A percentile compares a stretch with the other conserved stretches of the same genome.
Conservation (phyloP, 2,329 filamentous ascomycete species). For the Calonectria hongkongensis region DNA sequence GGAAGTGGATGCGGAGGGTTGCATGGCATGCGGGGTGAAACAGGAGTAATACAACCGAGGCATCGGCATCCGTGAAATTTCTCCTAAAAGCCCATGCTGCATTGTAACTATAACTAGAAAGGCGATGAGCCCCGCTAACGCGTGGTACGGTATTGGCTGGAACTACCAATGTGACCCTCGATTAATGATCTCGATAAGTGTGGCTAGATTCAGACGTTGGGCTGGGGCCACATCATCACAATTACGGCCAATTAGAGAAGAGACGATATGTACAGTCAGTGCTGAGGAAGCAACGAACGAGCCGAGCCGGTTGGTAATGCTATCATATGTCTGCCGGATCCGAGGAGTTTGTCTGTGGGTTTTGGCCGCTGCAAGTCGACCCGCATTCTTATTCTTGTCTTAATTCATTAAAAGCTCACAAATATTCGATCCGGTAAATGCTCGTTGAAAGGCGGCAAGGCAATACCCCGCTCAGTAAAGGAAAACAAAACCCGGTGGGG, state of each 20-base stretch:
- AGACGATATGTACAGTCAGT: slow-evolving; percentile 11
- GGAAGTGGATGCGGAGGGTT: slow-evolving; percentile 35
- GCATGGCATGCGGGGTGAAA: slow-evolving; percentile 42
- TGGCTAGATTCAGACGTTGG: background rate
- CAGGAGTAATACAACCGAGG: slow-evolving; percentile 44
- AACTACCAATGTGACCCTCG: background rate
- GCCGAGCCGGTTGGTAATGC: background rate
- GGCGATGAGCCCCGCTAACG: background rate
- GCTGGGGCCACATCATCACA: background rate
- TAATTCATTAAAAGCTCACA: background rate
- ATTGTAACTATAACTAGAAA: background rate
- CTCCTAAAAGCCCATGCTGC: background rate
- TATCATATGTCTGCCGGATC: background rate
- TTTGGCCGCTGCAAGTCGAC: background rate
- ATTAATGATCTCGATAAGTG: slow-evolving; percentile 17
- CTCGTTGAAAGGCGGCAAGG: background rate
- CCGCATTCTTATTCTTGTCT: background rate
- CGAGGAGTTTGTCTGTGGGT: background rate
- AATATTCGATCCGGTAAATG: background rate
- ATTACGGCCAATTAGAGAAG: background rate
- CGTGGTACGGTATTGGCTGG: background rate
- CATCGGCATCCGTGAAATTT: slow-evolving; percentile 5
- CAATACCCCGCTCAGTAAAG: background rate
- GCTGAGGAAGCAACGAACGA: slow-evolving; percentile 10
- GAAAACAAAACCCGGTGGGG: slow-evolving; percentile 9